Base-by-base conservation (phyloP, 495 filamentous ascomycete species). In the Talaromyces ruber region DNA sequence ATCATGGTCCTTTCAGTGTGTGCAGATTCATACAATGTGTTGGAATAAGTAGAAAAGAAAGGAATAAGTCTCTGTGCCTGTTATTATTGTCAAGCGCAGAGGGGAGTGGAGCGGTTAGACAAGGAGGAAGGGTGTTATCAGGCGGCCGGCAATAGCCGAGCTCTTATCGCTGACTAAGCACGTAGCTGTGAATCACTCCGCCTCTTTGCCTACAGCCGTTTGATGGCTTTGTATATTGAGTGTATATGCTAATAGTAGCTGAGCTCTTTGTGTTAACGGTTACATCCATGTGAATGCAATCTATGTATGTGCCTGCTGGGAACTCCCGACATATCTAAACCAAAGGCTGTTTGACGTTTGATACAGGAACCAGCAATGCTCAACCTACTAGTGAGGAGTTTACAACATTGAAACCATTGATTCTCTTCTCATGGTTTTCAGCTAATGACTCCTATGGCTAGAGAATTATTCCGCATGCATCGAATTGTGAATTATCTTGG, bases 121-220 rank as follows among this genome's bases (percentile, higher is more conserved):
- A 2, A 26, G 58, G 58, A 25, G 25, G 22, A 29, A 22, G 55
- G 30, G 21, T n/a, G 51, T 59, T 59, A 59, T 59, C 57, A 21
- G 54, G 65, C 34, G 66, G 70, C 76, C 76, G 76, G 77, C 59
- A 71, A 68, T 79, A 79, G 72, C 76, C 76, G 76, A 71, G 32
- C 34, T 18, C 34, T 59, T 26, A 43, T 45, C 55, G 28, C 21
- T 39, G n/a, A n/a, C 22, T 24, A n/a, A n/a, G n/a, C n/a, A n/a
- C n/a, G n/a, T n/a, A n/a, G n/a, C 47, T 32, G 7, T 6, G 7
- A 6, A 32, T 9, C 1, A 32, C 30, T 32, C 3, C 30, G 9
- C 7, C 4, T 32, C 3, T 32, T 4, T 32, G 2, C 9, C 32
- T 37, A 37, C 34, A 16, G 2, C 16, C 14, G 6, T 39, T 34